A percentile compares a stretch with the other conserved stretches of the same genome.
Conservation (phyloP, 768 basidiomycete species). For the Amyloporia xantha region DNA sequence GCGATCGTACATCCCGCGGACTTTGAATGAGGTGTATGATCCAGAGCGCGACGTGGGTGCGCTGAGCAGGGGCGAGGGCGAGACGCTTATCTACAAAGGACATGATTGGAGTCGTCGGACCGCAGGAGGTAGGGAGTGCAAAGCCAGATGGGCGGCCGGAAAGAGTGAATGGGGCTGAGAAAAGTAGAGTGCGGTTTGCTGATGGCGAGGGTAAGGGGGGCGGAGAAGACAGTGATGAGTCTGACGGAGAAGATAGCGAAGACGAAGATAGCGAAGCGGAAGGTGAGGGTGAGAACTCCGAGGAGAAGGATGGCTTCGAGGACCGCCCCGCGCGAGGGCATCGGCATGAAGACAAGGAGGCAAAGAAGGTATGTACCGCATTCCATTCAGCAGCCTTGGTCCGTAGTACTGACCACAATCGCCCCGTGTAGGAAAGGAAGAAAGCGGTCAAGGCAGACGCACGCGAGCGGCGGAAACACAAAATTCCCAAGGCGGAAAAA, state of each 20-base stretch:
- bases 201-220: slow-evolving; percentile 6
- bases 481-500: slow-evolving; percentile 96
- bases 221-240: slow-evolving; percentile 7
- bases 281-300: slow-evolving; percentile 25
- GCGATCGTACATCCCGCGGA: slow-evolving; percentile 87
- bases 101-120: slow-evolving; percentile 71
- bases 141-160: slow-evolving; percentile 16
- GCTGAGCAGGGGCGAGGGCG: slow-evolving; percentile 62
- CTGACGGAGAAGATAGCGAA: slow-evolving; percentile 22
- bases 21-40: slow-evolving; percentile 87
- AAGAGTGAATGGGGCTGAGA: slow-evolving; percentile 19
- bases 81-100: slow-evolving; percentile 80
- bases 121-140: slow-evolving; percentile 12
- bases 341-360: slow-evolving; percentile 86
- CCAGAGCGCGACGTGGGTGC: slow-evolving; percentile 88
- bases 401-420: neutral
- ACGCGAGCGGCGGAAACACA: slow-evolving; percentile 81
- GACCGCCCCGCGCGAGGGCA: slow-evolving; percentile 76
- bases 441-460: slow-evolving; percentile 82
- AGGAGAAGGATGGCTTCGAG: slow-evolving; percentile 26
- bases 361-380: slow-evolving; percentile 64
- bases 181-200: slow-evolving; percentile 2
- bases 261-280: slow-evolving; percentile 14
- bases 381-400: neutral
- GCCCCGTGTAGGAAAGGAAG: slow-evolving; percentile 70